These are phyloP conservation scores for Erysiphe pulchra DNA, from an alignment of 2,329 filamentous ascomycete genomes.

Conservation along the genomic window DNA sequence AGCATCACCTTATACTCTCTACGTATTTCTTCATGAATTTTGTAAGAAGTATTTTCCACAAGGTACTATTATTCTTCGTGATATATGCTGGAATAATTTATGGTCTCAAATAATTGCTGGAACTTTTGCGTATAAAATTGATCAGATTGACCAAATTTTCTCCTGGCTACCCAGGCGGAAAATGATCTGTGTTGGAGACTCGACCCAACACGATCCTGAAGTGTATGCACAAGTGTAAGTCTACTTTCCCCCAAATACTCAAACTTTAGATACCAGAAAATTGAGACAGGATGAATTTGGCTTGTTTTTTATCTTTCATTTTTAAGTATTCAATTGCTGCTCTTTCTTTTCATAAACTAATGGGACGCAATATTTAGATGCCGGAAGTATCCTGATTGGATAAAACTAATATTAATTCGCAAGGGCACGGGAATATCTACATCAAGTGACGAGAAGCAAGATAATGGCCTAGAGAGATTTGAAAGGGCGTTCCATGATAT, in stretches of 20 bases:
- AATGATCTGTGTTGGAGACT: conserved; percentile 71
- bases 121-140: conserved; percentile 67
- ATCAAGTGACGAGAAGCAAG: conserved; percentile 29
- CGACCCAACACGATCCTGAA: conserved; percentile 76
- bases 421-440: conserved; percentile 53
- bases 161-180: conserved; percentile 53
- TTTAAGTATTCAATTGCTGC: not conserved
- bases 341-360: conserved; percentile 1
- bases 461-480: conserved; percentile 52
- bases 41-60: conserved; percentile 42
- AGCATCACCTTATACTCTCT: conserved; percentile 83
- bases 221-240: conserved; percentile 58
- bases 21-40: conserved; percentile 62
- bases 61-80: conserved; percentile 63
- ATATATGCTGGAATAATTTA: conserved; percentile 68
- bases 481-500: conserved; percentile 58
- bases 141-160: conserved; percentile 53
- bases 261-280: not conserved
- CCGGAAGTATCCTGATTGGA: conserved; percentile 44
- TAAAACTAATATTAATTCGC: conserved; percentile 62
- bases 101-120: conserved; percentile 55
- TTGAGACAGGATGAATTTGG: no score
- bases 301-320: not conserved
- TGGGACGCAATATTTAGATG: conserved; percentile 19
- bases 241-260: not conserved